Conservation (phyloP, 108 stramenopile genomes). For the Skeletonema grethae region DNA sequence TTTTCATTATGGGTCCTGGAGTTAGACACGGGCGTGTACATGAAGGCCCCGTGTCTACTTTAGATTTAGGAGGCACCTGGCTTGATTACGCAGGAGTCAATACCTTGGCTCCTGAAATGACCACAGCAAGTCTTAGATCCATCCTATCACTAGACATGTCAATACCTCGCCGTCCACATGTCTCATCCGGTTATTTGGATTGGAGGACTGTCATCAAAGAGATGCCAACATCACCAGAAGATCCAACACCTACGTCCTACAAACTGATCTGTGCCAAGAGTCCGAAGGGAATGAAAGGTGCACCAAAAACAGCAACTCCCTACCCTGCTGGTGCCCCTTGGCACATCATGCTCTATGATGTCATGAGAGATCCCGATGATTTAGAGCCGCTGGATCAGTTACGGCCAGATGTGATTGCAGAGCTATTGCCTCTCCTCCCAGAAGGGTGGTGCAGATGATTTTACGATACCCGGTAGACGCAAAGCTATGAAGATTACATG, state of each 20-base stretch:
- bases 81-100: constrained; percentile 26
- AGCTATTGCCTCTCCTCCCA: constrained; percentile 21
- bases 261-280: constrained; percentile 29
- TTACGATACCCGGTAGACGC: neutral
- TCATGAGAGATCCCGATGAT: constrained; percentile 9
- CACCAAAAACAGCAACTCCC: constrained; percentile 18
- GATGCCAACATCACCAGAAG: constrained; percentile 29
- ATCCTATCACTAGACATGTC: constrained; percentile 4
- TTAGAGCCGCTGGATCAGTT: constrained; percentile 1
- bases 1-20: constrained; percentile 23
- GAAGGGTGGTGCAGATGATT: constrained; percentile 22
- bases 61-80: constrained; percentile 36
- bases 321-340: constrained; percentile 5
- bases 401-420: constrained; percentile 17
- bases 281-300: constrained; percentile 2
- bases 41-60: constrained; percentile 21
- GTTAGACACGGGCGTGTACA: constrained; percentile 3
- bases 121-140: constrained; percentile 31
- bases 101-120: constrained; percentile 13
- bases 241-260: constrained; percentile 14
- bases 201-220: constrained; percentile 32
- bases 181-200: constrained; percentile 18
- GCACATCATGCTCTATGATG: constrained; percentile 12
- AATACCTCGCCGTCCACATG: constrained; percentile 8
- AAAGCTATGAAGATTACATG: too few species aligned